Evolutionary conservation across 140 eudicot species (phyloP).

Genomic region (Stevia rebaudiana): DNA sequence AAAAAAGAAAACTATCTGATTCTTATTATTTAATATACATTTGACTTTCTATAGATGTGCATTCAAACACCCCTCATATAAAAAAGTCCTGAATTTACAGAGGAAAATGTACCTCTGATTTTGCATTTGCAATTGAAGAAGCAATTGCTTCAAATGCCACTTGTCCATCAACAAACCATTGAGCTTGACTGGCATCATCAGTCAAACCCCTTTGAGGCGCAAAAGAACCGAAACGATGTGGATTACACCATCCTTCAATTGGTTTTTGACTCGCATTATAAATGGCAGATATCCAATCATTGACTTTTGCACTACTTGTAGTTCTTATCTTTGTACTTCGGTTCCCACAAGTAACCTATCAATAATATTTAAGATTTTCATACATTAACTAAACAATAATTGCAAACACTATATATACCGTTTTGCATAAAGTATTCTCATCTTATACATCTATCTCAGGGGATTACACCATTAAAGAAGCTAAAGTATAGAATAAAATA

Average conservation of each 20-base stretch:
- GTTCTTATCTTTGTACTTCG: slow-evolving; percentile 65
- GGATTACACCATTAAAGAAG: too few species aligned
- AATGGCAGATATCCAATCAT: slow-evolving; percentile 77
- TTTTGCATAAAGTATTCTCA: neutral
- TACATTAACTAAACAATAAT: neutral
- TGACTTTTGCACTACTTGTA: slow-evolving; percentile 56
- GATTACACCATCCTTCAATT: slow-evolving; percentile 78
- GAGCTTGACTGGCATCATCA: slow-evolving; percentile 83
- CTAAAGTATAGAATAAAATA: neutral
- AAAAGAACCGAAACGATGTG: slow-evolving; percentile 85
- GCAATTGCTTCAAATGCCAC: slow-evolving; percentile 95
- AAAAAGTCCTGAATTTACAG: neutral
- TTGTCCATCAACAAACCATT: slow-evolving; percentile 93
- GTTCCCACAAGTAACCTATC: slow-evolving; percentile 71
- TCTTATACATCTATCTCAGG: too few species aligned
- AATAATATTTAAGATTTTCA: slow-evolving; percentile 7
- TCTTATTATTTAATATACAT: neutral
- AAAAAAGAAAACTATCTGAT: too few species aligned
- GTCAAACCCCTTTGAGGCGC: slow-evolving; percentile 78
- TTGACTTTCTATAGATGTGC: neutral
- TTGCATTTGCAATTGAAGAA: slow-evolving; percentile 69
- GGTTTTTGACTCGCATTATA: slow-evolving; percentile 57
- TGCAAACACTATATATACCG: neutral
- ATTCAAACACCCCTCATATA: neutral
- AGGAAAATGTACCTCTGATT: slow-evolving; percentile 60